phyloP scores from a whole-genome alignment of 352 stramenopile species.

The Phytophthora fragariaefolia region DNA sequence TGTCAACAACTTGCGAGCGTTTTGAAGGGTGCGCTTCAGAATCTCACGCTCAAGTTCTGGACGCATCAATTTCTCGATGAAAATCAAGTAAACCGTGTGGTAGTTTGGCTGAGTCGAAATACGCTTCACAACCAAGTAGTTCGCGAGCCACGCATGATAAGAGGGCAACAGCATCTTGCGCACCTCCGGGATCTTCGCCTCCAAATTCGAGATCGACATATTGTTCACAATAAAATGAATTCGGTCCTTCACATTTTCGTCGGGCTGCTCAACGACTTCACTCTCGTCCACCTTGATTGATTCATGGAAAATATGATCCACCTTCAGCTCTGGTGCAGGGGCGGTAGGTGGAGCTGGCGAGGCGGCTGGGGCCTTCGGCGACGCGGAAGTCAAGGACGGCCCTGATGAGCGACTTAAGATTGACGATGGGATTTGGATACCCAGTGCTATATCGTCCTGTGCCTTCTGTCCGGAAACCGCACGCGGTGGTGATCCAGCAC shows the following conservation, averaged over 20 bases:
- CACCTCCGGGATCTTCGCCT: constrained; percentile 96
- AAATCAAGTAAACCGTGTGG: constrained; percentile 97
- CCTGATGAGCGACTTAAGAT: constrained; percentile 54
- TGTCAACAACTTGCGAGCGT: constrained; percentile 96
- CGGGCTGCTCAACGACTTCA: constrained; percentile 71
- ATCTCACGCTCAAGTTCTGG: constrained; percentile 95
- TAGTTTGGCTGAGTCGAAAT: constrained; percentile 99
- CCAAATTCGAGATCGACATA: constrained; percentile 97
- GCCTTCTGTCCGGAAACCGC: constrained; percentile 22
- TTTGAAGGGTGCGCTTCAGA: constrained; percentile 94
- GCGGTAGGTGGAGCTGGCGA: constrained; percentile 50
- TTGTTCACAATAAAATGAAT: constrained; percentile 99
- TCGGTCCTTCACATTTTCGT: constrained; percentile 93
- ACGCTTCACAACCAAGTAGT: constrained; percentile 99
- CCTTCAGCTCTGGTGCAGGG: constrained; percentile 63
- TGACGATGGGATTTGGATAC: constrained; percentile 49
- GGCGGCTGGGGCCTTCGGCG: constrained; percentile 46
- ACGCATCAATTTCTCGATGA: constrained; percentile 97
- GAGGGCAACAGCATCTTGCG: constrained; percentile 93
- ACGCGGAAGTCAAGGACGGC: constrained; percentile 54
- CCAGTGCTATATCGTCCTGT: constrained; percentile 40
- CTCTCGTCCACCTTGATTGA: constrained; percentile 67
- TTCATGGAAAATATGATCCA: constrained; percentile 88
- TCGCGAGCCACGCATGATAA: constrained; percentile 98
- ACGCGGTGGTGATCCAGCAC: constrained; percentile 24